Percentiles rank a stretch among this genome's conserved stretches.
phyloP scores from a whole-genome alignment of 2,329 filamentous ascomycete species.

The Arthrobotrys sinensis region DNA sequence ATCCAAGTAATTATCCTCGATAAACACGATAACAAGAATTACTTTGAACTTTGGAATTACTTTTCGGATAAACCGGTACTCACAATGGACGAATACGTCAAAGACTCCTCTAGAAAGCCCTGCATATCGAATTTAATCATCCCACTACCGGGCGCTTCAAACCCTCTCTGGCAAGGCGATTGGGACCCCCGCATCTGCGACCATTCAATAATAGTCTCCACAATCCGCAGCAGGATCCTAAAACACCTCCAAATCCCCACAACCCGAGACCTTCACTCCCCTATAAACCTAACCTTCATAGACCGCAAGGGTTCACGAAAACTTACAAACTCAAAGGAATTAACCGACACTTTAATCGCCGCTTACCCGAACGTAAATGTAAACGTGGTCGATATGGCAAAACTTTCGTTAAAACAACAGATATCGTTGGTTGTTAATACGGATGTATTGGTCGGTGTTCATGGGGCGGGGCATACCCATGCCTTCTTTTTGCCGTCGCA shows the following conservation, averaged over 20 bases:
- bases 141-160: slow-evolving; percentile 68
- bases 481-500: slow-evolving; percentile 62
- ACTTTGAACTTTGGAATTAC: slow-evolving; percentile 67
- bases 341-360: slow-evolving; percentile 64
- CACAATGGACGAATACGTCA: slow-evolving; percentile 64
- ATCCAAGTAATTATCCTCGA: slow-evolving; percentile 68
- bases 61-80: slow-evolving; percentile 66
- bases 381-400: slow-evolving; percentile 67
- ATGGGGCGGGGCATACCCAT: slow-evolving; percentile 70
- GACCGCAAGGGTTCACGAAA: slow-evolving; percentile 66
- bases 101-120: slow-evolving; percentile 7
- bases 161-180: slow-evolving; percentile 69
- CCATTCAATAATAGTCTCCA: slow-evolving; percentile 65
- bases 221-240: slow-evolving; percentile 63
- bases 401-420: slow-evolving; percentile 67
- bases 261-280: slow-evolving; percentile 2
- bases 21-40: slow-evolving; percentile 66
- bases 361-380: slow-evolving; percentile 65
- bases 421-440: slow-evolving; percentile 66
- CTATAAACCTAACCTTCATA: slow-evolving; percentile 66
- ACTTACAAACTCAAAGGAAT: slow-evolving; percentile 65
- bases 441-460: slow-evolving; percentile 69
- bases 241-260: slow-evolving; percentile 50
- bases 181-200: slow-evolving; percentile 66
- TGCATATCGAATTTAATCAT: slow-evolving; percentile 66